Evolutionary conservation across 192 early-diverging fungal genomes (phyloP).

Genomic region (Coemansia sp.): DNA sequence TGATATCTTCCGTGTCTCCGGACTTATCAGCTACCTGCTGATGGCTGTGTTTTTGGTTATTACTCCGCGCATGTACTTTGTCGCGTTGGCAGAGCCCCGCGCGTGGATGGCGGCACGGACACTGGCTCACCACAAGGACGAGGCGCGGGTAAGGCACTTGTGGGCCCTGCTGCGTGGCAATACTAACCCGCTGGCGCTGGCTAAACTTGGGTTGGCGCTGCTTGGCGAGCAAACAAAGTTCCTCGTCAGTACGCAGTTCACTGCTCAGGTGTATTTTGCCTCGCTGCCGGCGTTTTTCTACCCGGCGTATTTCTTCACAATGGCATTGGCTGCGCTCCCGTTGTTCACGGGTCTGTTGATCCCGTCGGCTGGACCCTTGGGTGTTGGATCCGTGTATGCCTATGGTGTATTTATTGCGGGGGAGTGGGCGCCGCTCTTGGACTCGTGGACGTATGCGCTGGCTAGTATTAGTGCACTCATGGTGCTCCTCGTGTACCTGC

Average conservation of each 20-base stretch:
- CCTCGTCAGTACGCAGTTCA: slow-evolving; percentile 55
- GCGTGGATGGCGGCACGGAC: slow-evolving; percentile 21
- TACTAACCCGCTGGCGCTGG: slow-evolving; percentile 6
- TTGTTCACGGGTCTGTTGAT: slow-evolving; percentile 76
- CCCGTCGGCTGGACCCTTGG: slow-evolving; percentile 53
- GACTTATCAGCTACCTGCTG: slow-evolving; percentile 43
- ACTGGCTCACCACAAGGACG: slow-evolving; percentile 35
- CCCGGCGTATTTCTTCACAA: slow-evolving; percentile 57
- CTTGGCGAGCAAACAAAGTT: slow-evolving; percentile 46
- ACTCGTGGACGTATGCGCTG: slow-evolving; percentile 54
- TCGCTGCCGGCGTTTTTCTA: slow-evolving; percentile 56
- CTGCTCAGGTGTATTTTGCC: slow-evolving; percentile 43
- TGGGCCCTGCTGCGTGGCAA: slow-evolving; percentile 20
- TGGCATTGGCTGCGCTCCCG: slow-evolving; percentile 60
- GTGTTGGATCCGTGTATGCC: slow-evolving; percentile 57
- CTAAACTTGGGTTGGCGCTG: slow-evolving; percentile 26
- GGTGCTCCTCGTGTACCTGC: slow-evolving; percentile 47
- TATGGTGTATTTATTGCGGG: slow-evolving; percentile 59
- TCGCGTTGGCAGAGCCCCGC: slow-evolving; percentile 4
- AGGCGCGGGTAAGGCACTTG: slow-evolving; percentile 18
- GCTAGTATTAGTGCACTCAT: slow-evolving; percentile 34
- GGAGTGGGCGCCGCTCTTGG: slow-evolving; percentile 50
- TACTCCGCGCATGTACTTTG: slow-evolving; percentile 23
- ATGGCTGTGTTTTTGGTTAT: slow-evolving; percentile 47
- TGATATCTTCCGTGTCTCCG: slow-evolving; percentile 52